phyloP scores from a whole-genome alignment of 139 green algal species.

The Diplosphaera chodatii region DNA sequence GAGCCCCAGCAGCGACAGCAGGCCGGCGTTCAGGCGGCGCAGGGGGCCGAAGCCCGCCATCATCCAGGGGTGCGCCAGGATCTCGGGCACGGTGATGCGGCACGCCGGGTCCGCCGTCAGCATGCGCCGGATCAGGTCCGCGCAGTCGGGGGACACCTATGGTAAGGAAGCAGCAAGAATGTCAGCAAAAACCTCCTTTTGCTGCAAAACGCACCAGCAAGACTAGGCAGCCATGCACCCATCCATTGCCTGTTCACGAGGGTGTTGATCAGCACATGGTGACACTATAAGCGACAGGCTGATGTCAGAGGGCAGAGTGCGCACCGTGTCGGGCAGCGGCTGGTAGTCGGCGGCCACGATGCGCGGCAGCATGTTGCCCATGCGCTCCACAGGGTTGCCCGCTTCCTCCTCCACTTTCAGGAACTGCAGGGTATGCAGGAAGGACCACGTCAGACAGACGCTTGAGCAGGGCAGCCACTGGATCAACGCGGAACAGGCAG shows the following conservation, averaged over 20 bases:
- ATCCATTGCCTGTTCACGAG: no score
- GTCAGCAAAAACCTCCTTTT: no score
- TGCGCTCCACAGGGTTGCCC: background rate
- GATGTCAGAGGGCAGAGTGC: no score
- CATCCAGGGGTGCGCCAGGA: slow-evolving; percentile 47
- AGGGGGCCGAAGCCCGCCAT: slow-evolving; percentile 7
- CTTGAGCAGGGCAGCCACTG: no score
- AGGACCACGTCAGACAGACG: background rate
- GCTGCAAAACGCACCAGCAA: no score
- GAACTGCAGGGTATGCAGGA: slow-evolving; percentile 2
- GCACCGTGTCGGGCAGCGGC: slow-evolving; percentile 29
- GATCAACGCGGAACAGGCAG: no score
- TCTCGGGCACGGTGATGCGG: slow-evolving; percentile 28
- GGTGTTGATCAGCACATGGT: no score
- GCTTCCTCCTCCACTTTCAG: background rate
- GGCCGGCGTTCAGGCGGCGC: slow-evolving; percentile 6
- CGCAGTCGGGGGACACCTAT: slow-evolving; percentile 10
- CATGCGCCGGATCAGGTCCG: slow-evolving; percentile 43
- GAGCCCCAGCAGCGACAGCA: background rate
- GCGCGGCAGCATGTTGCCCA: slow-evolving; percentile 16
- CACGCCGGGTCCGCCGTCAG: slow-evolving; percentile 53
- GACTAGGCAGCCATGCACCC: no score
- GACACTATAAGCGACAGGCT: no score
- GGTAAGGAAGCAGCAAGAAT: background rate
- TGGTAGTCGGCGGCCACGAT: slow-evolving; percentile 11